Evolutionary conservation across 176 grass and related monocot genomes (phyloP).

Genomic region (Ananas comosus): DNA sequence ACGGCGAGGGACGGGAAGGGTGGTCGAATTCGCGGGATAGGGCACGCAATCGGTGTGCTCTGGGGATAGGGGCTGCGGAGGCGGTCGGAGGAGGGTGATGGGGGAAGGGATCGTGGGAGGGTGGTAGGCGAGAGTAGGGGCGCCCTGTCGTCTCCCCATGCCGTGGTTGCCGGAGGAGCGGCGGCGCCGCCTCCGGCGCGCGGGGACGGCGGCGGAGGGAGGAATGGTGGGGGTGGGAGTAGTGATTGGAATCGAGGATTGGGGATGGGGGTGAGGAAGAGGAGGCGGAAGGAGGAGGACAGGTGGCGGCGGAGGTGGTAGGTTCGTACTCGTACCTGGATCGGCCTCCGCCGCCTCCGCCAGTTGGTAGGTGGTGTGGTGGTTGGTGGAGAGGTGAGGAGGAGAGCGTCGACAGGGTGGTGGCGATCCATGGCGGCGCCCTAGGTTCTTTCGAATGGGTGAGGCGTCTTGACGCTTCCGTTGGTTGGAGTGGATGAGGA

Average conservation of each 20-base stretch:
- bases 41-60: background rate
- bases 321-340: conserved; percentile 36
- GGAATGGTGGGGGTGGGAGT: conserved; percentile 17
- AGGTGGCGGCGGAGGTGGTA: conserved; percentile 7
- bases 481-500: no score
- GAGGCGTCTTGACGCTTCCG: no score
- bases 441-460: no score
- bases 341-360: conserved; percentile 15
- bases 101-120: conserved; percentile 6
- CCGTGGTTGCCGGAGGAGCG: conserved; percentile 2
- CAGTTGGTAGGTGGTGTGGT: background rate
- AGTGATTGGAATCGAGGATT: conserved; percentile 6
- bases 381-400: conserved; percentile 13
- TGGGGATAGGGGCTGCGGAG: conserved; percentile 28
- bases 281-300: background rate
- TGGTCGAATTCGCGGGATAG: conserved; percentile 12
- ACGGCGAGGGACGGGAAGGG: conserved; percentile 30
- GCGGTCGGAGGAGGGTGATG: conserved; percentile 15
- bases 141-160: conserved; percentile 1
- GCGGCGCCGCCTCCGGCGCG: background rate
- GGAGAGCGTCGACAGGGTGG: conserved; percentile 33
- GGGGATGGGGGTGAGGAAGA: conserved; percentile 12
- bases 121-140: conserved; percentile 4
- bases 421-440: background rate
- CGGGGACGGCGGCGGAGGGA: background rate